phyloP scores from a whole-genome alignment of 352 stramenopile genomes.

The Chrysophaeum taylorii region DNA sequence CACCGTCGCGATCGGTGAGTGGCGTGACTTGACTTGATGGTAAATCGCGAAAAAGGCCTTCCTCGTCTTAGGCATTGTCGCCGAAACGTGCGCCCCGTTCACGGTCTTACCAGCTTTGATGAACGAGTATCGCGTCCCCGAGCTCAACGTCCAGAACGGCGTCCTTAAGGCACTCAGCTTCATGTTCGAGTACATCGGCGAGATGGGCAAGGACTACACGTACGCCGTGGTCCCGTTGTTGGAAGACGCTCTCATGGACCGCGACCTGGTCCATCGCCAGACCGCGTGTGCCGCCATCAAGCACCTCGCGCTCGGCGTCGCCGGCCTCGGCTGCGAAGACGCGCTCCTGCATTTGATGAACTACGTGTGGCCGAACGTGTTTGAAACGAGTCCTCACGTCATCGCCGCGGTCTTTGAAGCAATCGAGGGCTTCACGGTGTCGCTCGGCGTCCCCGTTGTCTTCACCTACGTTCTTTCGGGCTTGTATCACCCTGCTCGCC shows the following conservation, averaged over 20 bases:
- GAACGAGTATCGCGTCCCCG: constrained; percentile 98
- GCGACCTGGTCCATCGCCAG: constrained; percentile 94
- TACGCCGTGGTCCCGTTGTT: constrained; percentile 95
- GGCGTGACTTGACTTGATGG: too few relatives aligned
- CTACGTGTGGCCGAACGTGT: constrained; percentile 99
- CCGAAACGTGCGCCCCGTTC: constrained; percentile 97
- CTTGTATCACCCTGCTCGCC: constrained; percentile 92
- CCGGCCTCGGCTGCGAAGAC: constrained; percentile 92
- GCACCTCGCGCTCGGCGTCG: constrained; percentile 90
- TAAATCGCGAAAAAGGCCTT: too few relatives aligned
- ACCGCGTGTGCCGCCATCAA: constrained; percentile 94
- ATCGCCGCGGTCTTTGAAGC: constrained; percentile 97
- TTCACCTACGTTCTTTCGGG: constrained; percentile 94
- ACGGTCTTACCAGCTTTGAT: constrained; percentile 96
- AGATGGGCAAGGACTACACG: constrained; percentile 99
- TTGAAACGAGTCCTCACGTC: constrained; percentile 94
- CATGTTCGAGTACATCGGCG: constrained; percentile 99
- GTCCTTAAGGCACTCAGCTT: constrained; percentile 98
- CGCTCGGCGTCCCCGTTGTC: constrained; percentile 86
- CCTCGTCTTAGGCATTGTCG: too few relatives aligned
- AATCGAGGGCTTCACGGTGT: constrained; percentile 90
- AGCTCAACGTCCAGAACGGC: constrained; percentile 99
- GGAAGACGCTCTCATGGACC: constrained; percentile 97
- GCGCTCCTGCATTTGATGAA: constrained; percentile 94
- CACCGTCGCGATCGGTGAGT: constrained; percentile 97